phyloP scores from a whole-genome alignment of 2,329 filamentous ascomycete genomes.

The Atkinsonella hypoxylon region DNA sequence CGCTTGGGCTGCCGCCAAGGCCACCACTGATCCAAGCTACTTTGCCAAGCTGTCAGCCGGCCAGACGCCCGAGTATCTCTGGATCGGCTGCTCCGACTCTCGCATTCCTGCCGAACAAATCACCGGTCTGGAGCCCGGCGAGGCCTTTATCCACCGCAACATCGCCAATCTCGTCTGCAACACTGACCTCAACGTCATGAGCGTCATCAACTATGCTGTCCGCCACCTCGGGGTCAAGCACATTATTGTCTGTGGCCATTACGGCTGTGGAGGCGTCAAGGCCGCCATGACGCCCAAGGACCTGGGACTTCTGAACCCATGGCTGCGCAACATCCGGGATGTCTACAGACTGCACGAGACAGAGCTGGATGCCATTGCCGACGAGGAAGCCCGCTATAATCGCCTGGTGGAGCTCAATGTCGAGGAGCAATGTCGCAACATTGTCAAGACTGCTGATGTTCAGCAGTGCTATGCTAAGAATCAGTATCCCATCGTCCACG shows the following conservation, averaged over 20 bases:
- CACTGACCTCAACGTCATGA: constrained; percentile 67
- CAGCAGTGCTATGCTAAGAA: constrained; percentile 56
- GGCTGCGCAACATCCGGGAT: constrained; percentile 63
- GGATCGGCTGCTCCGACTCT: constrained; percentile 86
- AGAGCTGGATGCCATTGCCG: constrained; percentile 52
- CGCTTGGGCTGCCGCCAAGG: constrained; percentile 50
- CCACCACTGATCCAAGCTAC: constrained; percentile 47
- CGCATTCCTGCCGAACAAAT: constrained; percentile 87
- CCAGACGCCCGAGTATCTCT: constrained; percentile 61
- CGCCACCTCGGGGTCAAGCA: constrained; percentile 69
- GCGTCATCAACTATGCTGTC: constrained; percentile 81
- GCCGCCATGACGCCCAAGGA: constrained; percentile 62
- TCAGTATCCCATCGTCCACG: constrained; percentile 57
- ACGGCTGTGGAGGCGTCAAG: constrained; percentile 66
- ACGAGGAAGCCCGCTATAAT: constrained; percentile 49
- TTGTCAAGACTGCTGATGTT: constrained; percentile 72
- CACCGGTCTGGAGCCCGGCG: constrained; percentile 70
- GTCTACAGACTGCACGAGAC: constrained; percentile 60
- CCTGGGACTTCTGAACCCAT: constrained; percentile 59
- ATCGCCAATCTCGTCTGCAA: constrained; percentile 81
- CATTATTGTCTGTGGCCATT: constrained; percentile 69
- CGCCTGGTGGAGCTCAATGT: constrained; percentile 80
- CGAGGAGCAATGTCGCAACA: constrained; percentile 60
- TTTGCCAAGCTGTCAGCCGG: constrained; percentile 52
- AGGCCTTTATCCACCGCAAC: constrained; percentile 90